Evolutionary conservation across 2,329 filamentous ascomycete species (phyloP).

Genomic region (Talaromyces sp.): DNA sequence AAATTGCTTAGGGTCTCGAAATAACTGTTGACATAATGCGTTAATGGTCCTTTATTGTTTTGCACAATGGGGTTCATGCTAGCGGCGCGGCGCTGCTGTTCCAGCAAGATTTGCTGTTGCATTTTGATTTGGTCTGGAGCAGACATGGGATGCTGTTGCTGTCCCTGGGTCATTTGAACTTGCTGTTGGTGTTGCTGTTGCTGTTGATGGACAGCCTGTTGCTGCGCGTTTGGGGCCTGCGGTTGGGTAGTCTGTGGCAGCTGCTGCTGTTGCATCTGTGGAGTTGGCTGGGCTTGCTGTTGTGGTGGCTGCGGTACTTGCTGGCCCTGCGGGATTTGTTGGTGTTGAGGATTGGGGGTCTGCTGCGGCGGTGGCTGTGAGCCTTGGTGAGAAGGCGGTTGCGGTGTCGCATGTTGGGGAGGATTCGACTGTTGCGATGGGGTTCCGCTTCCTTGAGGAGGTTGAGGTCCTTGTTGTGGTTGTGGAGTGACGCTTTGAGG

Average conservation of each 20-base stretch:
- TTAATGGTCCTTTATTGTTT: conserved; percentile 36
- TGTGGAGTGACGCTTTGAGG: conserved; percentile 40
- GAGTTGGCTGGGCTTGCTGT: conserved; percentile 17
- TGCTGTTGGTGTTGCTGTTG: conserved; percentile 30
- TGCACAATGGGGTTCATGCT: conserved; percentile 16
- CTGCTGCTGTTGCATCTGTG: conserved; percentile 1
- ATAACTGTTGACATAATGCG: conserved; percentile 53
- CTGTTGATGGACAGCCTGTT: conserved; percentile 22
- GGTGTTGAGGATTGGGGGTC: conserved; percentile 36
- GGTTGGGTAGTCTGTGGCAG: conserved; percentile 19
- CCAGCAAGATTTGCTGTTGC: conserved; percentile 40
- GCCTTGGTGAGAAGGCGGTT: conserved; percentile 30
- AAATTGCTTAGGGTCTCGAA: conserved; percentile 53
- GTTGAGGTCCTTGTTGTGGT: conserved; percentile 38
- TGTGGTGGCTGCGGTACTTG: conserved; percentile 26
- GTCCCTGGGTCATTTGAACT: conserved; percentile 12
- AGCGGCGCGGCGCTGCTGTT: conserved; percentile 27
- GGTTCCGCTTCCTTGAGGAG: conserved; percentile 34
- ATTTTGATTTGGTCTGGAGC: conserved; percentile 38
- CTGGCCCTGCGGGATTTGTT: conserved; percentile 32
- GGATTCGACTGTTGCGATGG: conserved; percentile 31
- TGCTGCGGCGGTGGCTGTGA: conserved; percentile 32
- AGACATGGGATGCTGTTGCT: conserved; percentile 35
- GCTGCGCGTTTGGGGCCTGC: conserved; percentile 23
- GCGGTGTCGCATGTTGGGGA: conserved; percentile 28